Base-by-base conservation (phyloP, 768 basidiomycete species). In the Imleria badia region DNA sequence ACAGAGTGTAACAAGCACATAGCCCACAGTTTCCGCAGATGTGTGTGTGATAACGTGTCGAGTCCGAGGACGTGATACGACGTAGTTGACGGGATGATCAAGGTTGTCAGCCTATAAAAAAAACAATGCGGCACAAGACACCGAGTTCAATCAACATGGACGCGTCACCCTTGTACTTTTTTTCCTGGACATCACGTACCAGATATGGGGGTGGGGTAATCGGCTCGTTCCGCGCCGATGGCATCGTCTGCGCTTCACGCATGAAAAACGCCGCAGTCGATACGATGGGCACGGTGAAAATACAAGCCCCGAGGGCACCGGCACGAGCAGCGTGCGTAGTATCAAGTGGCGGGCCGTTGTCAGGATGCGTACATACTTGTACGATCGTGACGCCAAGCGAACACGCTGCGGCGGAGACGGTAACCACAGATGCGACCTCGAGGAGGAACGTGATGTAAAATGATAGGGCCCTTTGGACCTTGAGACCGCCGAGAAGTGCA, bases 291-390 rank as follows among this genome's bases (percentile, higher is more conserved):
- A 54, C 51, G 7, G 46, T 52, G 13, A 63, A 0, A 5, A 57
- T 15, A 9, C 45, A 56, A 10, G 54, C 55, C 1, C 66, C 60
- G 33, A 59, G 44, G 19, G 54, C 51, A 3, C 60, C 52, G 15
- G 60, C 60, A 10, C 47, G 54, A 4, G 65, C 62, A 19, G 62
- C 56, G 20, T 48, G 65, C 45, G 55, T 47, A 17, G 56, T 6
- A 42, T 59, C 50, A 9, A 54, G 48, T 1, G 31, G 41, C 3
- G 33, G 15, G 11, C 14, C 29, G 36, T 43, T 36, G 20, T 40
- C 26, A 30, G 43, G 45, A 31, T 45, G 47, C 6, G 3, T 38
- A 23, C 33, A 11, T 6, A 2, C n/a, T n/a, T n/a, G 45, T n/a
- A 33, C 30, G 39, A 63, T 17, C 35, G 46, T 33, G 40, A 49